Base-by-base conservation (phyloP, 2,329 filamentous ascomycete species). In the Diaporthe aspalathi region DNA sequence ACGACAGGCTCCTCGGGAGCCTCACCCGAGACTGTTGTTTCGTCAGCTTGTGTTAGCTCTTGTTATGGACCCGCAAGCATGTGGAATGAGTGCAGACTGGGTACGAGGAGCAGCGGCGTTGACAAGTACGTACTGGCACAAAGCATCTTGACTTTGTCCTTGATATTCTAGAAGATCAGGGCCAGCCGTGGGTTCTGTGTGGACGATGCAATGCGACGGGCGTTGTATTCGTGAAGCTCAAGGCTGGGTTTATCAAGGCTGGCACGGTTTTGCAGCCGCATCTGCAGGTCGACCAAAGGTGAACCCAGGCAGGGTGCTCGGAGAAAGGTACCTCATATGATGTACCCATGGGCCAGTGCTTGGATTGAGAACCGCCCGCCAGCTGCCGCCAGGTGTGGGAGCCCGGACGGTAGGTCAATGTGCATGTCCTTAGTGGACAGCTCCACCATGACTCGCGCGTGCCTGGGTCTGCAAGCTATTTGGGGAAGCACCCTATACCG, bases 1-100 rank as follows among this genome's bases (percentile, higher is more conserved):
- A 94, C 93, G 76, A 98, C 95, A 70, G 96, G 95, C 84, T 94
- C 92, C 85, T 97, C 93, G 75, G 96, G 95, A 84, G 94, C 92
- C 89, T 98, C 95, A 84, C 96, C 96, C 74, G 96, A 99, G 83
- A 99, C 95, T 97, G 79, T 69, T 29, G 24, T 45, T 8, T 12
- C 27, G 52, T 49, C 5, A 24, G 49, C 24, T 57, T 27, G 20
- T 63, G 65, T 71, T 47, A 70, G 71, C 32, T 22, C 35, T 24
- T 4, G 7, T n/a, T n/a, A n/a, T 65, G 32, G 32, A 17, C 17
- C 53, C 14, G 32, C 20, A 62, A 7, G 45, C 32, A 24, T n/a
- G n/a, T 22, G 24, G 29, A 65, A 8, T 27, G 38, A 27, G 5
- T 27, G 43, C 12, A 32, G 43, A 11, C 11, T n/a, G n/a, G 32